These are phyloP conservation scores for Mortierella antarctica DNA, from an alignment of 192 early-diverging fungal genomes.

Conservation along the genomic window DNA sequence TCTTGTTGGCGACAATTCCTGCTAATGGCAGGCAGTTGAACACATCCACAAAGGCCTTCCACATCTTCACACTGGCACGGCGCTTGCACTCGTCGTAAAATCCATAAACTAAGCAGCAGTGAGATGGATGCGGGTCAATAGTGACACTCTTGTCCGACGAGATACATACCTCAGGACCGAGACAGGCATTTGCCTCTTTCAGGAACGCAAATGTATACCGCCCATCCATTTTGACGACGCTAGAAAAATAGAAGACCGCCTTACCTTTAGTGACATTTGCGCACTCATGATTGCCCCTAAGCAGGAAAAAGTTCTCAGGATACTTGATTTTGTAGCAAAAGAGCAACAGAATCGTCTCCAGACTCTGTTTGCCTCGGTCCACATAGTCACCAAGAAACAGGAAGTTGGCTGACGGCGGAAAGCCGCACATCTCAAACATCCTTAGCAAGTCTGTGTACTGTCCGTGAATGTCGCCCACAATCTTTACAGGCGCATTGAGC, in stretches of 20 bases:
- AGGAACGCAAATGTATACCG: not conserved
- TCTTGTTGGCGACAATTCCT: constrained; percentile 90
- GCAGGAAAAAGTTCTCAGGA: constrained; percentile 96
- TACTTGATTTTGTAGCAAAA: constrained; percentile 98
- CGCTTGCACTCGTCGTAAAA: constrained; percentile 99
- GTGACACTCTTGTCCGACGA: no score
- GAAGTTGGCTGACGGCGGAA: constrained; percentile 92
- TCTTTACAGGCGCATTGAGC: constrained; percentile 80
- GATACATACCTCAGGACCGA: no score
- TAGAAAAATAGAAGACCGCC: not conserved
- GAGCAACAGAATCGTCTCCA: constrained; percentile 94
- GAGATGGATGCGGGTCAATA: no score
- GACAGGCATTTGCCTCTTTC: no score
- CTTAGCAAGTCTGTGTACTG: constrained; percentile 94
- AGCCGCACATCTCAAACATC: constrained; percentile 94
- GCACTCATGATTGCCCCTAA: constrained; percentile 97
- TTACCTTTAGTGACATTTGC: constrained; percentile 89
- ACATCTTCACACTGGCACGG: constrained; percentile 85
- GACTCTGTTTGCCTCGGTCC: constrained; percentile 93
- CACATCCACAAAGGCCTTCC: constrained; percentile 93
- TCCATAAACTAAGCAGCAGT: constrained; percentile 77
- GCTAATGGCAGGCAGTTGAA: constrained; percentile 95
- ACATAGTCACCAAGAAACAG: constrained; percentile 97
- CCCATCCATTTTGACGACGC: no score
- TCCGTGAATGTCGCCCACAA: constrained; percentile 94